These are phyloP conservation scores for Thozetella sp. DNA, from an alignment of 495 filamentous ascomycete species.

Conservation along the genomic window DNA sequence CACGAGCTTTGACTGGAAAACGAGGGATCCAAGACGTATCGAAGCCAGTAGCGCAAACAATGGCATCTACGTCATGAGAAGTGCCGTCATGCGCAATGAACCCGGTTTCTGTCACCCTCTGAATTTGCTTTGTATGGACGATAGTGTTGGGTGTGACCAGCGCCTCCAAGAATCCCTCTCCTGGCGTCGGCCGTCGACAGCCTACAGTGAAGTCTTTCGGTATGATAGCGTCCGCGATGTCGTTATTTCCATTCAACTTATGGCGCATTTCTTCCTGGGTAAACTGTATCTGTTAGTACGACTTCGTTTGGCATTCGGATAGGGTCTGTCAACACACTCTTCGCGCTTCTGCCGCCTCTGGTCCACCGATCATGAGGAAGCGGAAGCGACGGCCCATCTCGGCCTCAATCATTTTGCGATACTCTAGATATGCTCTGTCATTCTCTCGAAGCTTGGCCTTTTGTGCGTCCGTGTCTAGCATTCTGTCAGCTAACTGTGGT, in stretches of 20 bases:
- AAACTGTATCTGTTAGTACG: not conserved
- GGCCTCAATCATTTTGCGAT: not conserved
- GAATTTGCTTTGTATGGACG: not conserved
- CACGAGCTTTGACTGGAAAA: not conserved
- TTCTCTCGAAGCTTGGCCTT: not conserved
- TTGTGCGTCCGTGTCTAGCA: not conserved
- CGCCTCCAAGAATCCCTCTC: not conserved
- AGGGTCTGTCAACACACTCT: not conserved
- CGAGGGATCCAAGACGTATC: not conserved
- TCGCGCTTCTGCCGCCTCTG: not conserved
- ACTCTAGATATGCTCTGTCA: not conserved
- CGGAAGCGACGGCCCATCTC: not conserved
- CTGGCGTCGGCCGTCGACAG: not conserved
- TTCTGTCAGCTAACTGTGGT: not conserved
- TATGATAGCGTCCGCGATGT: not conserved
- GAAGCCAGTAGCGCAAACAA: not conserved
- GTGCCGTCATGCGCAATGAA: not conserved
- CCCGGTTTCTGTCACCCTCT: not conserved
- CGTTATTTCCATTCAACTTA: not conserved
- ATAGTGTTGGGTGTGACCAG: not conserved
- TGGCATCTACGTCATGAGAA: not conserved
- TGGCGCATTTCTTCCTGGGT: not conserved
- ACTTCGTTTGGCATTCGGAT: not conserved
- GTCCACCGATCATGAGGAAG: not conserved
- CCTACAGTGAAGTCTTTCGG: not conserved